These are phyloP conservation scores for Ogataea ganodermae DNA, from an alignment of 805 yeast species.

Conservation along the genomic window DNA sequence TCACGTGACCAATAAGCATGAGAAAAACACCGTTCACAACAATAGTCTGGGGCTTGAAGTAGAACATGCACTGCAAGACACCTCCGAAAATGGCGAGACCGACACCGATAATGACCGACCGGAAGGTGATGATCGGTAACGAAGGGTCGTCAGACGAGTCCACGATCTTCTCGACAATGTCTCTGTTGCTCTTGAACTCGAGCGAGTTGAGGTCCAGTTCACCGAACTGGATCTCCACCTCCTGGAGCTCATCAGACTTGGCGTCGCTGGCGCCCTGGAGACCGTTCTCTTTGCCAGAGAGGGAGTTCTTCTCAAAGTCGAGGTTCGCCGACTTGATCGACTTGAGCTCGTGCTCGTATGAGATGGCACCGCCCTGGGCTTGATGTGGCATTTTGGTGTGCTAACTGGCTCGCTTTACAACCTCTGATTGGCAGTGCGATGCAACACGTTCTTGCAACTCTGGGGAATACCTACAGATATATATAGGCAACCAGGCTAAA, in stretches of 20 bases:
- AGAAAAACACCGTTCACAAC: slow-evolving; percentile 37
- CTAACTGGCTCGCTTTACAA: neutral
- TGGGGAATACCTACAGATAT: too few relatives aligned
- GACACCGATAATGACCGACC: slow-evolving; percentile 36
- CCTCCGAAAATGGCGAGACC: slow-evolving; percentile 39
- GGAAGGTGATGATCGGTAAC: slow-evolving; percentile 39
- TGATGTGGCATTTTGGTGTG: slow-evolving; percentile 16
- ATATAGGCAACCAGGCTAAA: too few relatives aligned
- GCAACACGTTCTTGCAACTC: too few relatives aligned
- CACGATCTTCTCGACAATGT: slow-evolving; percentile 27
- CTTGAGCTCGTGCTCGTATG: slow-evolving; percentile 13
- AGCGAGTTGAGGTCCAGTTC: slow-evolving; percentile 13
- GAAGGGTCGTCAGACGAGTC: slow-evolving; percentile 41
- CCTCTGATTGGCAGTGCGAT: neutral
- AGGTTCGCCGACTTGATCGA: slow-evolving; percentile 9
- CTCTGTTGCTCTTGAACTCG: slow-evolving; percentile 21
- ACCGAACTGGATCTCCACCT: slow-evolving; percentile 18
- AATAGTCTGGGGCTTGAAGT: slow-evolving; percentile 40
- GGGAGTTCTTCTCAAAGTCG: neutral
- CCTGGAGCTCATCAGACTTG: slow-evolving; percentile 12
- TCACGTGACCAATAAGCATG: slow-evolving; percentile 35
- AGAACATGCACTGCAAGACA: slow-evolving; percentile 38
- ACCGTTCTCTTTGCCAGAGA: slow-evolving; percentile 2
- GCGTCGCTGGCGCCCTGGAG: neutral
- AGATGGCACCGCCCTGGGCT: slow-evolving; percentile 9